Conservation (phyloP, 768 basidiomycete genomes). For the Kwoniella dejecticola region DNA sequence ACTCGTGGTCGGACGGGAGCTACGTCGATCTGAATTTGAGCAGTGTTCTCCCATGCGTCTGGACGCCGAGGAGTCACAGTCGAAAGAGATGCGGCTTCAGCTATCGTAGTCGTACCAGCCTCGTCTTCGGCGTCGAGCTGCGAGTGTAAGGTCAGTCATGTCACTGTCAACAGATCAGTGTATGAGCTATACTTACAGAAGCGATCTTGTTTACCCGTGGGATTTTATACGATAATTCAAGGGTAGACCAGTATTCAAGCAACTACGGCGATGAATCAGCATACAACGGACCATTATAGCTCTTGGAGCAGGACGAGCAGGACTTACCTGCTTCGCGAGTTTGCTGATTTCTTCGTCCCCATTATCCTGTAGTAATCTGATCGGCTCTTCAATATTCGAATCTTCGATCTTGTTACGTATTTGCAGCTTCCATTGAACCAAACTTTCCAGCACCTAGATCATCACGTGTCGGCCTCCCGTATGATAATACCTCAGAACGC, state of each 20-base stretch:
- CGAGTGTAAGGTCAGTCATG: not conserved
- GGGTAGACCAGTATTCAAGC: conserved; percentile 73
- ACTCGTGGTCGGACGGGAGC: conserved; percentile 44
- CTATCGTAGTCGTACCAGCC: conserved; percentile 46
- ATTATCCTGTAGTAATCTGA: conserved; percentile 62
- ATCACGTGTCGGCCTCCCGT: no score
- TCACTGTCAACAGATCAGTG: conserved; percentile 55
- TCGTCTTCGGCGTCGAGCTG: conserved; percentile 52
- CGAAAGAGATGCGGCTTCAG: conserved; percentile 28
- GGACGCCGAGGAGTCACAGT: conserved; percentile 24
- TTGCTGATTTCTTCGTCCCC: conserved; percentile 64
- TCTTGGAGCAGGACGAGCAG: not conserved
- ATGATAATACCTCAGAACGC: no score
- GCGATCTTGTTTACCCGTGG: conserved; percentile 41
- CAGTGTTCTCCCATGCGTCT: conserved; percentile 41
- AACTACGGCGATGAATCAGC: conserved; percentile 59
- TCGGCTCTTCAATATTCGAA: conserved; percentile 68
- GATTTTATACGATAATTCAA: conserved; percentile 58
- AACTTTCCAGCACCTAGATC: conserved; percentile 55
- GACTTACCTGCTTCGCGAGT: conserved; percentile 66
- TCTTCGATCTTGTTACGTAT: conserved; percentile 91
- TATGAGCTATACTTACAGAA: conserved; percentile 20
- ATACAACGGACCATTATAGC: not conserved
- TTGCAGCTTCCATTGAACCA: conserved; percentile 71
- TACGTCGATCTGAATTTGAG: conserved; percentile 30